Base-by-base conservation (phyloP, 208 protist species). In the Leishmania turanica region DNA sequence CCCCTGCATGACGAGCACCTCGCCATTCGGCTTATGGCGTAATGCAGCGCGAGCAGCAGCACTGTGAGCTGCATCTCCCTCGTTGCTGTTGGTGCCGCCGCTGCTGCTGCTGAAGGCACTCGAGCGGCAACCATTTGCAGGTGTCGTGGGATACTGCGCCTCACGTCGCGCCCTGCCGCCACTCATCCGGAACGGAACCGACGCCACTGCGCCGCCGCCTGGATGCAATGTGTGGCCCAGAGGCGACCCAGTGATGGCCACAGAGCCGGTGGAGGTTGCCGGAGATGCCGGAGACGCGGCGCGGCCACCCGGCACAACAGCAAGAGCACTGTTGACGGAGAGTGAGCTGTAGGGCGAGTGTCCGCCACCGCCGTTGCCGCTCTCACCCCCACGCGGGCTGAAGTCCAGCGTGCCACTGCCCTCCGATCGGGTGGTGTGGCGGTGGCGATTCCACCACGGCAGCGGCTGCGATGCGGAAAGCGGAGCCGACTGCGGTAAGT, bases 361-460 rank as follows among this genome's bases (percentile, higher is more conserved):
- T 11, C 53, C 11, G 56, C 56, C 37, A 1, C 4, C 42, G 75
- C 65, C 24, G 45, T 60, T 56, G n/a, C 7, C 40, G 40, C 17
- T 77, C 19, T 77, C 45, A 27, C 11, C 42, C 24, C 7, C 56
- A 40, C 70, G 49, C 21, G 31, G 21, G n/a, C 54, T 49, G 47
- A 53, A 13, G 51, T 75, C 80, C 40, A 56, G n/a, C 17, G 54
- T 24, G 40, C 42, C 74, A 54, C 74, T 83, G 58, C 47, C 75
- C 66, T 80, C 68, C 21, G 69, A 79, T 24, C 34, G 54, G n/a
- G 49, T 45, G 54, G 47, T 66, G 73, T 34, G 7, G n/a, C 74
- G 13, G 45, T 51, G 3, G n/a, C 75, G 80, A 65, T 84, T 84
- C 80, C 80, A 84, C 80, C 80, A 84, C 58, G 75, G 80, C 80